Evolutionary conservation across 2,329 filamentous ascomycete species (phyloP).

Genomic region (Clonostachys chloroleuca): DNA sequence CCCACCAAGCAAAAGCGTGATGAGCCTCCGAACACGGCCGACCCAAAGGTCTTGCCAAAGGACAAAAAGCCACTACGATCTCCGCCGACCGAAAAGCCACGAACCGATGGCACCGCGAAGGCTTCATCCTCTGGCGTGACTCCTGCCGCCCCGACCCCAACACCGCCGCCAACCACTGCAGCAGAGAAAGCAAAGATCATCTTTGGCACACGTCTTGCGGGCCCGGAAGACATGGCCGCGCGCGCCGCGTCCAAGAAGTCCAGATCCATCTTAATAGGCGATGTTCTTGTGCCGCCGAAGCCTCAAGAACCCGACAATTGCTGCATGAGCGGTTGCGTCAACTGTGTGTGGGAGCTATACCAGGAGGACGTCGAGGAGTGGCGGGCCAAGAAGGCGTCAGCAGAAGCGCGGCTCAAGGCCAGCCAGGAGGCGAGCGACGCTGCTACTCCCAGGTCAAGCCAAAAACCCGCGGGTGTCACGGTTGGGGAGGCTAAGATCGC

Average conservation of each 20-base stretch:
- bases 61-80: constrained; percentile 2
- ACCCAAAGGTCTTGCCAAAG: constrained; percentile 10
- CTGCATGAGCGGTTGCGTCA: constrained; percentile 98
- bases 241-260: constrained; percentile 52
- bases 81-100: neutral
- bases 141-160: constrained; percentile 3
- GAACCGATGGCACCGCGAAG: constrained; percentile 4
- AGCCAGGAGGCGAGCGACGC: constrained; percentile 50
- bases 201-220: constrained; percentile 76
- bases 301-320: constrained; percentile 95
- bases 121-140: neutral
- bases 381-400: constrained; percentile 62
- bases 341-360: constrained; percentile 93
- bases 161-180: constrained; percentile 38
- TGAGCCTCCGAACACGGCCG: constrained; percentile 33
- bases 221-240: constrained; percentile 64
- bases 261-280: constrained; percentile 64
- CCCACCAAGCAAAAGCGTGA: constrained; percentile 33
- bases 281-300: constrained; percentile 75
- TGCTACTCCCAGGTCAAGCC: constrained; percentile 64
- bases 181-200: constrained; percentile 61
- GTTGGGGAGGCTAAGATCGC: constrained; percentile 33
- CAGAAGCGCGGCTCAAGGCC: constrained; percentile 62
- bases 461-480: constrained; percentile 48
- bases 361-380: constrained; percentile 91